phyloP scores from a whole-genome alignment of 139 green algal genomes.

The Chlamydomonas eustigma region DNA sequence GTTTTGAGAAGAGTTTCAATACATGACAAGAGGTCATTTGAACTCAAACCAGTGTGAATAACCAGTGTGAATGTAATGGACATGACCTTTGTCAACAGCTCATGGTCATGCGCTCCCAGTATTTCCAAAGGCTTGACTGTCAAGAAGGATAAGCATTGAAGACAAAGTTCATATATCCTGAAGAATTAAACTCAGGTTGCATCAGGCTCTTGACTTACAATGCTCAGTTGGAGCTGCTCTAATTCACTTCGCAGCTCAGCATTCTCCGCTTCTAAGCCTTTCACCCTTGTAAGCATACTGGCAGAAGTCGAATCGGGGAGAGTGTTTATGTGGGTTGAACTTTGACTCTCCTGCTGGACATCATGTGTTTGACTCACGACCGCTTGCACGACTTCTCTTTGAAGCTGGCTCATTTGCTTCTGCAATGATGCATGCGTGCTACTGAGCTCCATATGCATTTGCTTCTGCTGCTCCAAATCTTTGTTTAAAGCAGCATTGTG shows the following conservation, averaged over 20 bases:
- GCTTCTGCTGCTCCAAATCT: not conserved
- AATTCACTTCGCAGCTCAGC: not conserved
- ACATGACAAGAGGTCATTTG: not conserved
- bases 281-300: not conserved
- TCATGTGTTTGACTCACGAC: not conserved
- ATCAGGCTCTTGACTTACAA: not conserved
- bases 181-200: not conserved
- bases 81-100: no score
- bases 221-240: not conserved
- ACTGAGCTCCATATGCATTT: not conserved
- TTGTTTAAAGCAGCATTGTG: not conserved
- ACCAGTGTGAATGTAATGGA: no score
- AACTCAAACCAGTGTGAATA: not conserved
- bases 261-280: not conserved
- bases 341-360: not conserved
- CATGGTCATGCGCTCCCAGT: not conserved
- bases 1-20: no score
- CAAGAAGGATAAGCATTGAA: not conserved
- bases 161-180: not conserved
- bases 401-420: not conserved
- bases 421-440: not conserved
- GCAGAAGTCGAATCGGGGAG: not conserved
- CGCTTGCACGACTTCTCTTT: not conserved
- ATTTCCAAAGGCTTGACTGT: not conserved
- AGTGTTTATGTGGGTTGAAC: not conserved